These are phyloP conservation scores for Myochromella boudieri DNA, from an alignment of 768 basidiomycete species.

Conservation along the genomic window DNA sequence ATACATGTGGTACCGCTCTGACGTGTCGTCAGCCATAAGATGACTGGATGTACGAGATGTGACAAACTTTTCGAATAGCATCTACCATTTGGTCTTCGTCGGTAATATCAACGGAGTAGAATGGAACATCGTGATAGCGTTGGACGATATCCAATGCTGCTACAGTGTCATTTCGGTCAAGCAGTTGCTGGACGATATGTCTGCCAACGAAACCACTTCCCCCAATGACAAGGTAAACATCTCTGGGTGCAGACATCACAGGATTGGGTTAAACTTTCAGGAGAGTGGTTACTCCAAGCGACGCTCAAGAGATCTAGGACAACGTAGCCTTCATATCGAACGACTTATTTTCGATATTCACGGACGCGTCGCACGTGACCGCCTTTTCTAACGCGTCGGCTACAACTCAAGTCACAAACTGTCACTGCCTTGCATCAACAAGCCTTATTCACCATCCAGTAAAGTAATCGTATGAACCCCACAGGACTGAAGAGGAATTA, in stretches of 20 bases:
- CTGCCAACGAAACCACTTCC: conserved; percentile 92
- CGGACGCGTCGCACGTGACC: conserved; percentile 42
- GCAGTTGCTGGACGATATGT: conserved; percentile 85
- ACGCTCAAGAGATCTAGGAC: neutral
- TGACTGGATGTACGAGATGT: neutral
- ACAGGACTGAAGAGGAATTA: conserved; percentile 33
- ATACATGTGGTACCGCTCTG: conserved; percentile 86
- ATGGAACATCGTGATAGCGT: conserved; percentile 81
- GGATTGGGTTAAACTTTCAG: neutral
- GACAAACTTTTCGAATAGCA: conserved; percentile 70
- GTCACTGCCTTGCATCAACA: too few species aligned
- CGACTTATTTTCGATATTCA: conserved; percentile 20
- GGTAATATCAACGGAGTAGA: conserved; percentile 89
- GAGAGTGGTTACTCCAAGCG: conserved; percentile 3
- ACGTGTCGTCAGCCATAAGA: conserved; percentile 7
- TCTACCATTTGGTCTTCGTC: conserved; percentile 68
- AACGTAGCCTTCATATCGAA: conserved; percentile 14
- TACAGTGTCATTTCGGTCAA: conserved; percentile 77
- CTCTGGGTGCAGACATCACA: conserved; percentile 36
- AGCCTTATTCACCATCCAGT: too few species aligned
- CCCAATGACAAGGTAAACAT: conserved; percentile 89
- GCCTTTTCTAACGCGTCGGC: conserved; percentile 20
- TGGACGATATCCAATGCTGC: conserved; percentile 92
- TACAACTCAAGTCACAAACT: too few species aligned
- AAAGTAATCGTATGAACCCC: too few species aligned